Base-by-base conservation (phyloP, 176 grass and related monocot genomes). In the Bonia amplexicaulis region DNA sequence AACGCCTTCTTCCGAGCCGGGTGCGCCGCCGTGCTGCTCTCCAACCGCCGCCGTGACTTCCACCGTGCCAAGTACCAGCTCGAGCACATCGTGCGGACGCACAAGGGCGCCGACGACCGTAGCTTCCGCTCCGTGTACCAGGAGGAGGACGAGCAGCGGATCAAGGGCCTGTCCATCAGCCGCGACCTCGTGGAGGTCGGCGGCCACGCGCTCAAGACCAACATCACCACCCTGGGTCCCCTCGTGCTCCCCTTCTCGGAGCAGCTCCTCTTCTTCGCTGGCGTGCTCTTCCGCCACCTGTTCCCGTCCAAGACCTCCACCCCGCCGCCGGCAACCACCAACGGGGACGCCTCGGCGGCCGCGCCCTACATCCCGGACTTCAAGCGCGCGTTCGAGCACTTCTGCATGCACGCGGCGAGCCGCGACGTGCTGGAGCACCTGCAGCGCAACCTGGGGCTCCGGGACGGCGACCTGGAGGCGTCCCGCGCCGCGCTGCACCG, bases 141-240 rank as follows among this genome's bases (percentile, higher is more conserved):
- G 91, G 96, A 98, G 96, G 96, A 98, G 81, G 96, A 98, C 68
- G 93, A 98, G 67, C 87, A 94, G 87, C 73, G 96, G 49, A 98
- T 92, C 84, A 98, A 98, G 80, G 93, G 96, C 7, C 80, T 98
- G 4, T 90, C 91, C 46, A 90, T 98, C 83, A 98, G 93, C 91
- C 93, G 96, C 14, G 96, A 98, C 87, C 96, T 98, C 3, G 75
- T 95, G 29, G 96, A 98, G 87, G 93, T 98, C 31, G 96, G 96
- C 2, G 96, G 96, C 1, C 89, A 98, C 65, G 96, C 96, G 37
- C 93, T 98, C 66, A 95, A 98, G 86, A 92, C 96, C 77, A 95
- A 98, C 96, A 98, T 98, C 93, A 98, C 96, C 64, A 98, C 96
- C 39, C 83, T 98, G 10, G 93, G 91, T 12, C 96, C 93, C 3